Base-by-base conservation (phyloP, 768 basidiomycete genomes). In the Suillus hirtellus region DNA sequence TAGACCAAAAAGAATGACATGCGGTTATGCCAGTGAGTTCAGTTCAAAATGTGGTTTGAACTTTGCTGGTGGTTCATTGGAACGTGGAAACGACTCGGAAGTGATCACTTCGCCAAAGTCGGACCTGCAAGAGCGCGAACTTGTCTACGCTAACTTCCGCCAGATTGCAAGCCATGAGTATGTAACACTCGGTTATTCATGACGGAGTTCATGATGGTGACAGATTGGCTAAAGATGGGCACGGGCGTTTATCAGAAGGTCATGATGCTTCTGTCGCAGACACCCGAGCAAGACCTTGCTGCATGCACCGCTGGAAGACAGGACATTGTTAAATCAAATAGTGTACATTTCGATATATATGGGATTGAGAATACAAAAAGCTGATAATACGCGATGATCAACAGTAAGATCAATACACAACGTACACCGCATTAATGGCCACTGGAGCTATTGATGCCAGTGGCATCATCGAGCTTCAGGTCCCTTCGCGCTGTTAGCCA, bases 391-490 rank as follows among this genome's bases (percentile, higher is more conserved):
- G 37, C 21, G 31, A 34, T 52, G 5, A 52, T 52, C 31, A 34
- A 52, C 50, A 19, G 17, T 52, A 31, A 49, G 19, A 52, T 24
- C 34, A 19, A 6, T 19, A 34, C 52, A 52, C 31, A 31, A 11
- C 17, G 4, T 27, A 24, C 21, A 40, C 24, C 21, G 14, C 52
- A 24, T 55, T 11, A 27, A 7, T 47, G 43, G 35, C 44, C 43
- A 12, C 58, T 34, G 53, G 52, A 63, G 67, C 50, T 59, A 2
- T 59, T 65, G 24, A 49, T 24, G 24, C 61, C 67, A 43, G 61
- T 64, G 4, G 40, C 34, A 7, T 63, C 64, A 8, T 67, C 65
- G 21, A 68, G 46, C 59, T 70, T 68, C 55, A 31, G 47, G 21
- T n/a, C 40, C 60, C n/a, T 62, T 63, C 62, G 67, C 19, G 37